Conservation (phyloP, 768 basidiomycete species). For the Phanerochaete carnosa region DNA sequence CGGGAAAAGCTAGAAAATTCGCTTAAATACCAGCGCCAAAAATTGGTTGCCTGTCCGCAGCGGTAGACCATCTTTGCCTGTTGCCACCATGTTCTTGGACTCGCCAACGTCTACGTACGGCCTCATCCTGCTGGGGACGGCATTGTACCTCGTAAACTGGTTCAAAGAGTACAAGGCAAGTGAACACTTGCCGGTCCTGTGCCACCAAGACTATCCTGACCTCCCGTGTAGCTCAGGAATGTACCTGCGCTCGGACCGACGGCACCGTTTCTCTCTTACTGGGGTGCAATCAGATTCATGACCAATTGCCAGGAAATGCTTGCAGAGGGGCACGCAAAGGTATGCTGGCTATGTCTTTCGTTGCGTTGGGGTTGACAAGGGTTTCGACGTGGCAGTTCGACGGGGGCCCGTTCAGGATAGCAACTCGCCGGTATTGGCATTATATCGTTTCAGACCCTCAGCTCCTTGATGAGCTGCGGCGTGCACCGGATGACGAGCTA, state of each 20-base stretch:
- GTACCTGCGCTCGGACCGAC: conserved; percentile 10
- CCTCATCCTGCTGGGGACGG: background rate
- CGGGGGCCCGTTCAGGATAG: background rate
- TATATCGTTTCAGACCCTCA: background rate
- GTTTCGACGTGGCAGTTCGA: background rate
- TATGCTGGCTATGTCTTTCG: background rate
- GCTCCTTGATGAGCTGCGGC: conserved; percentile 1
- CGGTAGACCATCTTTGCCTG: background rate
- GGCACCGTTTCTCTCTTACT: conserved; percentile 19
- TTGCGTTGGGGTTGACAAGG: background rate
- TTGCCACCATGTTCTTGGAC: background rate
- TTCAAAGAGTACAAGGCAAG: background rate
- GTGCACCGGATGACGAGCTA: background rate
- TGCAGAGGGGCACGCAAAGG: background rate
- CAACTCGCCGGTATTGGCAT: background rate
- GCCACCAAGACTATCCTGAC: background rate
- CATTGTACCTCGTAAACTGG: background rate
- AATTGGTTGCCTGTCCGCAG: no score
- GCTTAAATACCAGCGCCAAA: no score
- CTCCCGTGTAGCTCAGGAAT: background rate
- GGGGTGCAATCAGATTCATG: background rate
- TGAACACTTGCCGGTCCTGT: background rate
- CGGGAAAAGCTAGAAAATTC: no score
- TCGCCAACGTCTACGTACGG: background rate
- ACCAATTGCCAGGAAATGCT: background rate